These are phyloP conservation scores for Penicillium corylophilum DNA, from an alignment of 2,329 filamentous ascomycete species.

Conservation along the genomic window DNA sequence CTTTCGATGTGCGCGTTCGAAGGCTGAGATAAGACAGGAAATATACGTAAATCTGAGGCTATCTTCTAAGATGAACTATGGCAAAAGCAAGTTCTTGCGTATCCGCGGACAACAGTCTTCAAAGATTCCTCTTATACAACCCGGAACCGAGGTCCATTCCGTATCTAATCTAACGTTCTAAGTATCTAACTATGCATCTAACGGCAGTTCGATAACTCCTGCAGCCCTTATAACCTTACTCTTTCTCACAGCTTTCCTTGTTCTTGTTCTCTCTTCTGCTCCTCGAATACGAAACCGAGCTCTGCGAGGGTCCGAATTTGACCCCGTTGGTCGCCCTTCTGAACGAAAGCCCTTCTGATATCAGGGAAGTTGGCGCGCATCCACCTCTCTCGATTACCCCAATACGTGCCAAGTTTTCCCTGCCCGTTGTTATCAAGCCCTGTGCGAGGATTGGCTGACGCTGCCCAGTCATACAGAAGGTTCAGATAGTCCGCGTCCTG, in stretches of 20 bases:
- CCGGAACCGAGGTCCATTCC: too few relatives aligned
- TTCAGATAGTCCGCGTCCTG: conserved; percentile 49
- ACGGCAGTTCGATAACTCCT: too few relatives aligned
- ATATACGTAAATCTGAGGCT: too few relatives aligned
- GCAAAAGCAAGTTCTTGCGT: too few relatives aligned
- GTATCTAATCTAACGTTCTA: too few relatives aligned
- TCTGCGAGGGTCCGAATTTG: conserved; percentile 66
- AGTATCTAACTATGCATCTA: too few relatives aligned
- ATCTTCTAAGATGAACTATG: too few relatives aligned
- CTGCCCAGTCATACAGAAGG: conserved; percentile 45
- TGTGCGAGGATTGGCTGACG: conserved; percentile 33
- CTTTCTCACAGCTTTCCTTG: background rate
- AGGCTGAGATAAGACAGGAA: too few relatives aligned
- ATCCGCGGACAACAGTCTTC: too few relatives aligned
- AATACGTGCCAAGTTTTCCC: conserved; percentile 69
- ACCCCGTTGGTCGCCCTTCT: conserved; percentile 57
- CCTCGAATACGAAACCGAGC: conserved; percentile 65
- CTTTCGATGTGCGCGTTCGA: too few relatives aligned
- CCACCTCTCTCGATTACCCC: conserved; percentile 72
- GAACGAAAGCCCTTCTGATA: conserved; percentile 71
- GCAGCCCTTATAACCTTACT: too few relatives aligned
- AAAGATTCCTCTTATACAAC: too few relatives aligned
- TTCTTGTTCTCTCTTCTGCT: conserved; percentile 28
- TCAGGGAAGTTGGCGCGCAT: conserved; percentile 65
- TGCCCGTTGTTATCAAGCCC: conserved; percentile 45